These are phyloP conservation scores for Rhynchosporium graminicola DNA, from an alignment of 2,329 filamentous ascomycete species.

Conservation along the genomic window DNA sequence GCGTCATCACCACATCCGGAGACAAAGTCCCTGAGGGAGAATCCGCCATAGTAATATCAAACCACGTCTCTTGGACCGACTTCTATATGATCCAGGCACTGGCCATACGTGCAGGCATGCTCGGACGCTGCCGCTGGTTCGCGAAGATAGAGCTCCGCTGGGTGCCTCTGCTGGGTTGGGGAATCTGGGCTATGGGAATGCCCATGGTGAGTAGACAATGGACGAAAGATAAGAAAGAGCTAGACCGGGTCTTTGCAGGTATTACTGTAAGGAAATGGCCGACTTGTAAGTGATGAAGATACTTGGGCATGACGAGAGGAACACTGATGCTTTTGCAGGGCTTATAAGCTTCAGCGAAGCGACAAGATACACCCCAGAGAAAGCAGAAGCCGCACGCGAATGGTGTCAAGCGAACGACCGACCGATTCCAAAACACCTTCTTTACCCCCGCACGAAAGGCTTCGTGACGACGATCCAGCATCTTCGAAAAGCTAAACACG, in stretches of 20 bases:
- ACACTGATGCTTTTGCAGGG: slow-evolving; percentile 47
- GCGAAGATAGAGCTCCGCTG: slow-evolving; percentile 59
- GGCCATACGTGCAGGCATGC: slow-evolving; percentile 56
- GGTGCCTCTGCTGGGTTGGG: slow-evolving; percentile 64
- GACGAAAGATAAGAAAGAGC: slow-evolving; percentile 56
- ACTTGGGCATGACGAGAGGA: background rate
- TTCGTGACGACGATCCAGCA: slow-evolving; percentile 61
- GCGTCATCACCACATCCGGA: slow-evolving; percentile 54
- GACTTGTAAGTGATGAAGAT: slow-evolving; percentile 51
- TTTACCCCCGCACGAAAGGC: slow-evolving; percentile 62
- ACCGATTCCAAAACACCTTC: slow-evolving; percentile 55
- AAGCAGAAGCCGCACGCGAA: slow-evolving; percentile 51
- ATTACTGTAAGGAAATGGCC: slow-evolving; percentile 55
- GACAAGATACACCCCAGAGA: slow-evolving; percentile 58
- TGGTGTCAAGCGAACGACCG: slow-evolving; percentile 55
- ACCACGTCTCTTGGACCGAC: slow-evolving; percentile 63
- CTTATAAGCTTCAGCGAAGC: slow-evolving; percentile 65
- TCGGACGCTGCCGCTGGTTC: slow-evolving; percentile 62
- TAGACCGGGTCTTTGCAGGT: slow-evolving; percentile 57
- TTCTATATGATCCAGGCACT: slow-evolving; percentile 65
- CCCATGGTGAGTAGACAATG: slow-evolving; percentile 62
- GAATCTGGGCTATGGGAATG: slow-evolving; percentile 65
- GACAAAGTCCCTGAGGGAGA: slow-evolving; percentile 54
- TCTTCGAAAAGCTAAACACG: slow-evolving; percentile 51
- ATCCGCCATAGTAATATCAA: slow-evolving; percentile 60